Conservation (phyloP, 257 asterid species). For the Nicotiana tabacum region DNA sequence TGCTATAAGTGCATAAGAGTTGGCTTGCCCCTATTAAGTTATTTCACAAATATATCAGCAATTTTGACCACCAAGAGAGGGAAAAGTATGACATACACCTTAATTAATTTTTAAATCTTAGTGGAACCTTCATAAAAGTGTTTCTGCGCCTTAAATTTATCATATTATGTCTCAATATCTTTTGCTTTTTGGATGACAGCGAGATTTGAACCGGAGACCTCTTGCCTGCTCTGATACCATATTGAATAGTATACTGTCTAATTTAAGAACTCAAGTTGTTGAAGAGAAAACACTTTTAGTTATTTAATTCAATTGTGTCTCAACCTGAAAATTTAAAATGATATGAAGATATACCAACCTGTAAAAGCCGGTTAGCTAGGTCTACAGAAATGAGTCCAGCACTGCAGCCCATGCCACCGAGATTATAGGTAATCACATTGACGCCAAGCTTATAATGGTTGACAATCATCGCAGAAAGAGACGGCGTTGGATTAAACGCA, state of each 20-base stretch:
- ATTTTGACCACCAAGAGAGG: background rate
- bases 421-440: conserved; percentile 28
- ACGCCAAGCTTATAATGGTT: conserved; percentile 27
- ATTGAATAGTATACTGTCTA: too few species aligned
- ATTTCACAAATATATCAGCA: background rate
- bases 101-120: too few species aligned
- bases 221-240: too few species aligned
- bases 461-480: conserved; percentile 30
- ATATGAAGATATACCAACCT: conserved; percentile 10
- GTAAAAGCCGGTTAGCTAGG: conserved; percentile 28
- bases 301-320: too few species aligned
- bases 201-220: too few species aligned
- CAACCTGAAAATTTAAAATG: background rate
- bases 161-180: too few species aligned
- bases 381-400: conserved; percentile 32
- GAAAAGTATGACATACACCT: too few species aligned
- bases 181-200: too few species aligned
- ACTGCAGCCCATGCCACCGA: conserved; percentile 52
- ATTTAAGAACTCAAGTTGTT: too few species aligned
- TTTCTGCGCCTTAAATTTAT: background rate
- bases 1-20: conserved; percentile 30
- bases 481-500: conserved; percentile 28
- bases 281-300: too few species aligned
- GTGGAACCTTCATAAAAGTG: background rate
- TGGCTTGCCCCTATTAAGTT: conserved; percentile 22